These are phyloP conservation scores for Tricharina praecox DNA, from an alignment of 495 filamentous ascomycete genomes.

Conservation along the genomic window DNA sequence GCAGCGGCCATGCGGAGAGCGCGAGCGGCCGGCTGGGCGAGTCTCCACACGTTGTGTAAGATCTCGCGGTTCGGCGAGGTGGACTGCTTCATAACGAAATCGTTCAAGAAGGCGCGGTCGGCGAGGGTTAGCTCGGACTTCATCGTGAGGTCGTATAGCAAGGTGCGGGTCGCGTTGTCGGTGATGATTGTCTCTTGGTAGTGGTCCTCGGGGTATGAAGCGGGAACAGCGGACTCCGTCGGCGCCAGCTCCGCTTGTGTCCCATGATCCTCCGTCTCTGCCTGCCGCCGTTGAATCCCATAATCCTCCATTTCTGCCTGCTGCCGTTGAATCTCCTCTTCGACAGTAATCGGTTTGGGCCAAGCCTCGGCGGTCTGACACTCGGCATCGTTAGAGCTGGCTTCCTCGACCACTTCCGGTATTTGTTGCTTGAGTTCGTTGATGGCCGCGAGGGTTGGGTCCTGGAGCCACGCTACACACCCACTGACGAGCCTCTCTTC, in stretches of 20 bases:
- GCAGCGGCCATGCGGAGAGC: not conserved
- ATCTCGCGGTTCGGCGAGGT: not conserved
- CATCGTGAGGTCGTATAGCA: not conserved
- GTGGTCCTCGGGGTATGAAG: not conserved
- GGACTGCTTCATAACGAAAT: constrained; percentile 1
- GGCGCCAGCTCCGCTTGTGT: not conserved
- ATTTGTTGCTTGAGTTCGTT: not conserved
- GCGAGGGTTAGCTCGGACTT: not conserved
- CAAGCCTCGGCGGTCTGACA: not conserved
- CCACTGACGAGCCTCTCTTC: not conserved
- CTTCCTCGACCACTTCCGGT: not conserved
- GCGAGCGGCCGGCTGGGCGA: not conserved
- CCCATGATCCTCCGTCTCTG: not conserved
- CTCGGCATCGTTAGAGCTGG: not conserved
- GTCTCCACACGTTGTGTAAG: not conserved
- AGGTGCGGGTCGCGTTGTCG: not conserved
- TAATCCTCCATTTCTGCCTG: too few species aligned
- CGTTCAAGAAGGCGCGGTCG: not conserved
- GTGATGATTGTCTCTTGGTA: not conserved
- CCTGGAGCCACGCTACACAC: not conserved
- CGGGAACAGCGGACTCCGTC: not conserved
- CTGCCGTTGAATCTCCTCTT: too few species aligned
- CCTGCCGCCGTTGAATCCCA: too few species aligned
- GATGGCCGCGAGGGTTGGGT: not conserved
- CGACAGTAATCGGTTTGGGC: too few species aligned